A percentile compares a stretch with the other conserved stretches of the same genome.
These are phyloP conservation scores for Cordyceps cateniannulata DNA, from an alignment of 2,329 filamentous ascomycete genomes.

Conservation along the genomic window DNA sequence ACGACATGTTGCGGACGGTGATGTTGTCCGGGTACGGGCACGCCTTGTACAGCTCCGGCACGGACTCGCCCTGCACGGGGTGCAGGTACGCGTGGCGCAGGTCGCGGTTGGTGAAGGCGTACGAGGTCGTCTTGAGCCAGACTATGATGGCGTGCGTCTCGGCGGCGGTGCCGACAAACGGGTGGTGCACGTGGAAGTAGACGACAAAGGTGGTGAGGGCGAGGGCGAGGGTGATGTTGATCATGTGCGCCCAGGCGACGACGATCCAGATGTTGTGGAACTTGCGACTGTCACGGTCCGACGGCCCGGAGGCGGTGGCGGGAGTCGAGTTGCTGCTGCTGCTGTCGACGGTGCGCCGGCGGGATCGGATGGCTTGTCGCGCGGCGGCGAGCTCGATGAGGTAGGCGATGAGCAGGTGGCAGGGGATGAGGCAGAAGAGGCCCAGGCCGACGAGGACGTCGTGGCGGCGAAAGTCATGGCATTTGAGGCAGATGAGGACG, in stretches of 20 bases:
- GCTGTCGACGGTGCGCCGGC: constrained; percentile 44
- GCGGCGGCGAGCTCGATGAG: constrained; percentile 82
- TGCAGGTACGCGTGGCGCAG: constrained; percentile 86
- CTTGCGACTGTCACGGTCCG: constrained; percentile 54
- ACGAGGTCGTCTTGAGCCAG: constrained; percentile 93
- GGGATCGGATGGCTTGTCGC: constrained; percentile 64
- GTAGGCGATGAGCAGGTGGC: constrained; percentile 85
- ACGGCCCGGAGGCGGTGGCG: constrained; percentile 26
- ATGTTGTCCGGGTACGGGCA: constrained; percentile 92
- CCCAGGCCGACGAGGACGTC: constrained; percentile 70
- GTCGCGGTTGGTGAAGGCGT: constrained; percentile 94
- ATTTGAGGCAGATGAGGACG: constrained; percentile 83
- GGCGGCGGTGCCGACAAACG: constrained; percentile 83
- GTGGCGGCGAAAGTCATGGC: constrained; percentile 76
- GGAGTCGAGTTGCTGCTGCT: not conserved
- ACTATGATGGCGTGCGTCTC: constrained; percentile 91
- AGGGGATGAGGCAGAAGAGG: constrained; percentile 82
- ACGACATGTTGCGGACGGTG: constrained; percentile 77
- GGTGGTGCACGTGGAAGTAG: constrained; percentile 88
- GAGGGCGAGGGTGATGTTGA: constrained; percentile 80
- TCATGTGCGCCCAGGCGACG: constrained; percentile 71
- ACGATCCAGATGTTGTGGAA: constrained; percentile 74
- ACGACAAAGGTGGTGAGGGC: constrained; percentile 77
- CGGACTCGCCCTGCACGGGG: constrained; percentile 58
- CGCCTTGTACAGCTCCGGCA: constrained; percentile 74